Evolutionary conservation across 192 early-diverging fungal species (phyloP), one percentile per base, ranked within the genome.

Genomic region (Fimicolochytrium jonesii): DNA sequence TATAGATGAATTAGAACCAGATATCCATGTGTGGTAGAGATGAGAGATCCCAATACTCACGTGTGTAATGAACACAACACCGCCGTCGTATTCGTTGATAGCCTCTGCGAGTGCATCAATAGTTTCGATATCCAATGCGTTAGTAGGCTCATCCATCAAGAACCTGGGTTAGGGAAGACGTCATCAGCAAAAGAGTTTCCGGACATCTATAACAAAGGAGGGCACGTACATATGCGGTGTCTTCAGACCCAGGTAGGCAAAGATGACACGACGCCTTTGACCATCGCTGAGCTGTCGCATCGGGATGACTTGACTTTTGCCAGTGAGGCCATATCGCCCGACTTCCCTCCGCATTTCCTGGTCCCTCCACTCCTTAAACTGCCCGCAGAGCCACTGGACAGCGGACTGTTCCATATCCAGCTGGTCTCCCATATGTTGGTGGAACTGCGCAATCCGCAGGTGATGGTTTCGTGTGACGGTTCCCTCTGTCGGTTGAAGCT

Each of bases 111-210:
- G 71, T 9, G 49, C 83, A 52, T 78, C 86, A 15, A 87, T 67
- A 3, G 85, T 69, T 26, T 88, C 86, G 45, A 83, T 70, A 68
- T 88, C 86, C 70, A 88, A 71, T 64, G 78, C 85, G 70, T 87
- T 69, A 49, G 87, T 94, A 56, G 92, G 92, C 78, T 92, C 90
- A 71, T 94, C 92, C 65, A 94, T 80, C 52, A 92, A 80, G 70
- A 94, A 86, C n/a, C n/a, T n/a, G n/a, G n/a, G n/a, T n/a, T n/a
- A n/a, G n/a, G n/a, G n/a, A n/a, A n/a, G n/a, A n/a, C n/a, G n/a
- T n/a, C 70, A 92, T 88, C 62, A 90, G 90, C 61, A 90, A 88
- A 46, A 77, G 73, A 61, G 79, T 81, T 83, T 86, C 85, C 83
- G 87, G 35, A 83, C 84, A 59, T 74, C 82, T 57, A 71, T 83